phyloP scores from a whole-genome alignment of 805 yeast species.

The Metschnikowia baotianmanensis region DNA sequence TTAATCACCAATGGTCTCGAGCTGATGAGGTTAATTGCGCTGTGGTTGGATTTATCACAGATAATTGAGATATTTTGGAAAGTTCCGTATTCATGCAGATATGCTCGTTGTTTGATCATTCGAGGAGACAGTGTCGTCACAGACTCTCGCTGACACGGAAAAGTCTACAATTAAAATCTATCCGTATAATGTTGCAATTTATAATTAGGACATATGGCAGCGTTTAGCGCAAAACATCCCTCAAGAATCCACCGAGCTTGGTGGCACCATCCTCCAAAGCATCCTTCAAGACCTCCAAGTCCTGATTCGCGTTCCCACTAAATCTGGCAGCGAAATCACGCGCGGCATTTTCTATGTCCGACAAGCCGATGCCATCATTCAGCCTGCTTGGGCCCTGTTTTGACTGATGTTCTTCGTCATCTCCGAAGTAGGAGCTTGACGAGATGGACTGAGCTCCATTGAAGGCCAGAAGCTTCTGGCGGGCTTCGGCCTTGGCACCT shows the following conservation, averaged over 20 bases:
- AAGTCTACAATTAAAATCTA: not conserved
- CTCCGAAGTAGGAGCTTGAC: conserved; percentile 89
- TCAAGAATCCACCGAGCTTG: conserved; percentile 76
- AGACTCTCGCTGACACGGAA: no score
- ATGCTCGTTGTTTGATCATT: no score
- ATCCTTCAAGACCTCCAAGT: conserved; percentile 82
- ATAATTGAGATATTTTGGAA: no score
- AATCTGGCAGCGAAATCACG: conserved; percentile 66
- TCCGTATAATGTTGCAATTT: not conserved
- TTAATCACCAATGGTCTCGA: no score
- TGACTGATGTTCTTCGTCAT: conserved; percentile 49
- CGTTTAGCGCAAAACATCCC: conserved; percentile 70
- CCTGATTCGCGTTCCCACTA: conserved; percentile 80
- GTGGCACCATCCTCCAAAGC: conserved; percentile 93
- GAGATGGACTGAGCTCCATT: conserved; percentile 89
- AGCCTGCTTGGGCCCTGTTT: conserved; percentile 17
- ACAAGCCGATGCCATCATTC: conserved; percentile 25
- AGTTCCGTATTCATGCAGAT: no score
- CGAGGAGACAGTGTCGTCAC: no score
- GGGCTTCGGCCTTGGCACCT: conserved; percentile 74
- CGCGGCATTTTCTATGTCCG: conserved; percentile 56
- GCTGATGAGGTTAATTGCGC: no score
- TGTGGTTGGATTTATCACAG: no score
- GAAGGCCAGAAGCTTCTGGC: conserved; percentile 73
- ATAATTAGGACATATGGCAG: not conserved